Evolutionary conservation across 2,329 filamentous ascomycete species (phyloP), one percentile per base, ranked within the genome.

Genomic region (Alternaria arborescens): DNA sequence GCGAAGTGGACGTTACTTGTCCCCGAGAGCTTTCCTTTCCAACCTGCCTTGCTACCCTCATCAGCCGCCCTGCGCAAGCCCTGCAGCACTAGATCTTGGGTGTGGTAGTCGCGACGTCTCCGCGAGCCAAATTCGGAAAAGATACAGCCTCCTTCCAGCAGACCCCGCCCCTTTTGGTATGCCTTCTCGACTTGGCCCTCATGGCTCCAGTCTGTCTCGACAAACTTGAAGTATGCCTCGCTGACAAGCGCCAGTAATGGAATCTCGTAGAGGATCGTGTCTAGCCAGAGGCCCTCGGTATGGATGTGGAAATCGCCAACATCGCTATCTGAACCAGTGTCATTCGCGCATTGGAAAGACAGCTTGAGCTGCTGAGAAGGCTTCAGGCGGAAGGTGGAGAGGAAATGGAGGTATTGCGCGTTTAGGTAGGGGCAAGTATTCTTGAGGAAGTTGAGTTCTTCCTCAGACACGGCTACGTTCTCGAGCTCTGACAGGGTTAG

Each of bases 211-310:
- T 97, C 94, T 53, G 82, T 92, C 75, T 99, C 93, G 83, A 93
- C 92, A 80, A 97, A 98, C 75, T 92, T 93, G 85, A 99, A 99
- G 82, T 97, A 99, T 51, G 95, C 93, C 79, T 99, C 94, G 48
- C 93, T 97, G 1, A 94, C 92, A 66, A 99, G 80, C 3, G 96
- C 93, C 20, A 99, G 85, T 22, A 99, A 85, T 0, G 95, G 95
- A 59, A 99, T 97, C 81, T 99, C 95, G 81, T 99, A 99, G 24
- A 99, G 87, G 59, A 99, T 99, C 0, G 95, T 98, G 69, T 97
- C 93, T 8, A 93, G 87, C 95, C 95, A 99, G 55, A 89, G 83
- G 10, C 95, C 95, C 69, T 89, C 88, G 65, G 96, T 90, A 41
- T 88, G 82, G 65, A 98, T 88, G 68, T 90, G 83, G 51, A 97